Conservation (phyloP, 2,329 filamentous ascomycete species). For the Cephalotrichum gorgonifer region DNA sequence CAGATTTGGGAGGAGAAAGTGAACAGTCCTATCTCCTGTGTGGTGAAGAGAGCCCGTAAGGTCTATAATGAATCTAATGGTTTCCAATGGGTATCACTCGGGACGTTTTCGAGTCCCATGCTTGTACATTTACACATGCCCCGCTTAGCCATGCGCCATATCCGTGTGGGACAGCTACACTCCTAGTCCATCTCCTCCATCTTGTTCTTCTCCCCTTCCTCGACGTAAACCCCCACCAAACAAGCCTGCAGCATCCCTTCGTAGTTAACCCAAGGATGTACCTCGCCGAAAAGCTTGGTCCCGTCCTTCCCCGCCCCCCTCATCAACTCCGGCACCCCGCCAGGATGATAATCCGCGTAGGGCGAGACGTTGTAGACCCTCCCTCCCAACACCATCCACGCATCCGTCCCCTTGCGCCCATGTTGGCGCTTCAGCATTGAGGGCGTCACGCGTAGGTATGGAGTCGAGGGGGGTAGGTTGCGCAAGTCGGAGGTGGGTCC, state of each 20-base stretch:
- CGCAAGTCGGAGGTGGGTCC: conserved; percentile 56
- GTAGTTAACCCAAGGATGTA: conserved; percentile 64
- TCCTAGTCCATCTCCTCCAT: conserved; percentile 54
- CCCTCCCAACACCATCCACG: conserved; percentile 83
- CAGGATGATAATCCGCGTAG: conserved; percentile 84
- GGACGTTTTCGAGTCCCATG: not conserved
- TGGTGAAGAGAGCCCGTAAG: not conserved
- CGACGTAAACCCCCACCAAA: conserved; percentile 52
- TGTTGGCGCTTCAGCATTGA: conserved; percentile 68
- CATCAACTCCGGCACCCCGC: conserved; percentile 66
- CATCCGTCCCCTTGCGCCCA: conserved; percentile 73
- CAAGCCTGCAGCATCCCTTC: conserved; percentile 58
- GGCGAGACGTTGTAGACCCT: conserved; percentile 92
- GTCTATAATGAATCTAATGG: not conserved
- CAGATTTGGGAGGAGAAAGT: conserved; percentile 41
- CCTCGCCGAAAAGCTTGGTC: conserved; percentile 52
- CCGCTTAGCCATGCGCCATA: conserved; percentile 1
- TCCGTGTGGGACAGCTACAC: not conserved
- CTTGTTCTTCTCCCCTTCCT: conserved; percentile 37
- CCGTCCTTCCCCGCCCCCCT: conserved; percentile 52
- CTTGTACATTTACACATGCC: not conserved
- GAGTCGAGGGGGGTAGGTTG: conserved; percentile 39
- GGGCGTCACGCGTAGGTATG: conserved; percentile 68
- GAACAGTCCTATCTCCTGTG: not conserved
- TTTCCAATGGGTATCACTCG: conserved; percentile 1